Conservation (phyloP, 768 basidiomycete genomes). For the Strobilomyces dryophilus region DNA sequence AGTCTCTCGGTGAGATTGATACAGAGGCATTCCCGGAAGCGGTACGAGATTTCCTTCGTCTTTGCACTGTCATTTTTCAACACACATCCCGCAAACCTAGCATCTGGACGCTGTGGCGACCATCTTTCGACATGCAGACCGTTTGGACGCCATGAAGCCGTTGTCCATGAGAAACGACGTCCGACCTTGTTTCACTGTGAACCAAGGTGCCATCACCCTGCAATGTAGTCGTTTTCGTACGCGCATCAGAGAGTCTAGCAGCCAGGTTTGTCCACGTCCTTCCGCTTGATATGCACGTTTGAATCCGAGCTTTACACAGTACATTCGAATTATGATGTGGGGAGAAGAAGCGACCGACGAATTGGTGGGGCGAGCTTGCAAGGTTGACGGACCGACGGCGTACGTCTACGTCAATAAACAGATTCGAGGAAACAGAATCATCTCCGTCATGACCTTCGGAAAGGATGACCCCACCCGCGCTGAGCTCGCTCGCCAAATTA, state of each 20-base stretch:
- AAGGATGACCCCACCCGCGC: slow-evolving; percentile 53
- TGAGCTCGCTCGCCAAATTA: slow-evolving; percentile 33
- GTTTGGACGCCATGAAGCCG: slow-evolving; percentile 48
- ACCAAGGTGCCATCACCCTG: slow-evolving; percentile 33
- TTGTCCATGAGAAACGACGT: slow-evolving; percentile 41
- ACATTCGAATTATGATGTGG: slow-evolving; percentile 17
- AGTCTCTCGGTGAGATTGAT: slow-evolving; percentile 14
- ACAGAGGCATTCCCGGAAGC: slow-evolving; percentile 24
- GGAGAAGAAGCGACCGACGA: not conserved
- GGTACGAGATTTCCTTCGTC: slow-evolving; percentile 22
- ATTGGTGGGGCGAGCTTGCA: slow-evolving; percentile 20
- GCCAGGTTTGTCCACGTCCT: slow-evolving; percentile 34
- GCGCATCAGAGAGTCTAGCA: slow-evolving; percentile 33
- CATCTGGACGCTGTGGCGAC: slow-evolving; percentile 44
- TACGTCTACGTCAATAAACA: slow-evolving; percentile 24
- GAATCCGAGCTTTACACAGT: slow-evolving; percentile 5
- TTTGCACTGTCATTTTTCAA: not conserved
- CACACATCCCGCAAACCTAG: slow-evolving; percentile 22
- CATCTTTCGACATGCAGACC: slow-evolving; percentile 41
- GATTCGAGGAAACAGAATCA: slow-evolving; percentile 12
- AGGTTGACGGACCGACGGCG: slow-evolving; percentile 36
- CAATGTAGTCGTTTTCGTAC: slow-evolving; percentile 42
- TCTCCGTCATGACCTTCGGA: slow-evolving; percentile 47
- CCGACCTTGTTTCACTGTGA: slow-evolving; percentile 19
- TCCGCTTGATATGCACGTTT: not conserved